Evolutionary conservation across 768 basidiomycete genomes (phyloP), one percentile per base, ranked within the genome.

Genomic region (Hericium erinaceus): DNA sequence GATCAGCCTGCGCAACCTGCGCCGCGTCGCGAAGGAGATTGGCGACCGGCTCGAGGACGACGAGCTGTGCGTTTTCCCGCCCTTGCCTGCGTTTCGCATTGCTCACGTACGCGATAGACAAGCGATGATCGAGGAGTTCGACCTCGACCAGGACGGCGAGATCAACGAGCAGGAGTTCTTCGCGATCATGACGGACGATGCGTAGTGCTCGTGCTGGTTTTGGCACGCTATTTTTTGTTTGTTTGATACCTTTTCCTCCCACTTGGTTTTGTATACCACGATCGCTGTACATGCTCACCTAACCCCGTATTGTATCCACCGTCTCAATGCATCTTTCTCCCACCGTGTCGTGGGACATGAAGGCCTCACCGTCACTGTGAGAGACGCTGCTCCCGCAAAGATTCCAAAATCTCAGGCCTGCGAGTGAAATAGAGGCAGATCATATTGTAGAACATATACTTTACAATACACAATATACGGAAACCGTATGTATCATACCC

Each of bases 61-160:
- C 58, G 97, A 98, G 68, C 75, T 98, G 95, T 98, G 70, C 71
- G 94, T 84, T 15, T 18, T 22, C 26, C 51, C 60, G 48, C 55
- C 55, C 62, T 41, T 39, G 54, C 58, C 48, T 20, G 3, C 40
- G 51, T 60, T 28, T 1, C 37, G 53, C 54, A 41, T 39, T 48
- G 44, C 46, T n/a, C 37, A 46, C 16, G 18, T 52, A 55, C 13
- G 12, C 15, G 7, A 7, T 64, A 98, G 95, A 64, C 94, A 98
- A 84, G 97, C 97, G 22, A 99, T 99, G 97, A 99, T 99, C 67
- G 97, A 99, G 66, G 97, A 99, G 73, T 99, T 99, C 68, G 97
- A 99, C 72, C 83, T 99, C 24, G 97, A 99, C 74, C 87, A 93
- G 69, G 97, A 99, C 64, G 94, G 95, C 28, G 95, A 95, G 75